phyloP scores from a whole-genome alignment of 78 protist genomes.

The Dictyostelium firmibasis region DNA sequence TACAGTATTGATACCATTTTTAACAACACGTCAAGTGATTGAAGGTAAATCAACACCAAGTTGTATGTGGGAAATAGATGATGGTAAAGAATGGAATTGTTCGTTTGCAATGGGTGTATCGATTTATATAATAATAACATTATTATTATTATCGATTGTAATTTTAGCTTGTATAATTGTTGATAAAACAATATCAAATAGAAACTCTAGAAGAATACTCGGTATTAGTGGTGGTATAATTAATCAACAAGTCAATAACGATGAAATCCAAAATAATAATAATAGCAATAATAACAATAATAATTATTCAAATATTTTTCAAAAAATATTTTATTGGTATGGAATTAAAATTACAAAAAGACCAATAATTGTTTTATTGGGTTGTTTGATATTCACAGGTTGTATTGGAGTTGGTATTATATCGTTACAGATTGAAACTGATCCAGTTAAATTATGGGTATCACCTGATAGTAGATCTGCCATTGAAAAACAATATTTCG shows the following conservation, averaged over 20 bases:
- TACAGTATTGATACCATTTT: conserved; percentile 10
- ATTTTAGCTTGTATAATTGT: neutral
- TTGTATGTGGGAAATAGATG: neutral
- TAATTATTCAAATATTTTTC: neutral
- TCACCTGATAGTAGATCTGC: conserved; percentile 42
- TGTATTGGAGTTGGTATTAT: conserved; percentile 20
- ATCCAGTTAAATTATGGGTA: conserved; percentile 67
- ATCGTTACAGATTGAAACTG: neutral
- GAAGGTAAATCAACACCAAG: neutral
- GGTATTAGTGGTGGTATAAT: neutral
- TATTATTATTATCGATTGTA: neutral
- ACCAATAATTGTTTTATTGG: neutral
- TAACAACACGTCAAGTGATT: neutral
- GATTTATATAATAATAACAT: neutral
- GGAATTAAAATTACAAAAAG: neutral
- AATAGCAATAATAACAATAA: neutral
- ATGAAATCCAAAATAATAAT: neutral
- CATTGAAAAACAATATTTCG: conserved; percentile 36
- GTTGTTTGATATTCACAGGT: neutral
- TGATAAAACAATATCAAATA: neutral
- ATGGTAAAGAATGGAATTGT: neutral
- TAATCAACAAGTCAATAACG: neutral
- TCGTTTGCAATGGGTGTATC: neutral
- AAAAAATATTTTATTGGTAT: conserved; percentile 8
- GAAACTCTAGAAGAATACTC: neutral